These are phyloP conservation scores for Collybiopsis luxurians DNA, from an alignment of 768 basidiomycete genomes.

Conservation along the genomic window DNA sequence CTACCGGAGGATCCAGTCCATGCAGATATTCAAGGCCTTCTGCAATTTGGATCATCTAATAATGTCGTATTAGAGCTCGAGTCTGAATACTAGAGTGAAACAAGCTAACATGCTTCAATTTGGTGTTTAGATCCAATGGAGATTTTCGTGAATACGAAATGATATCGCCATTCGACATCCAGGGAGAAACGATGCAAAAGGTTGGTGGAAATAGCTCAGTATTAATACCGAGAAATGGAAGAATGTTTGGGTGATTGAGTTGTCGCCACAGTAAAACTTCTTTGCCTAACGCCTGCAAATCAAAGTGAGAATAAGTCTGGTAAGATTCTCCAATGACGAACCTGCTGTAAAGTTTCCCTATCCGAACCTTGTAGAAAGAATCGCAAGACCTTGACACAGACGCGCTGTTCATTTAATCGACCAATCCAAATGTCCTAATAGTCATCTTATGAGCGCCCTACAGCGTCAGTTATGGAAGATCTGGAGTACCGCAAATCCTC, in stretches of 20 bases:
- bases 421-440: slow-evolving; percentile 11
- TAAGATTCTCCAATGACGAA: background rate
- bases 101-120: background rate
- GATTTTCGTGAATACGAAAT: slow-evolving; percentile 18
- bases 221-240: slow-evolving; percentile 28
- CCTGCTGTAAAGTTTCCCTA: slow-evolving; percentile 1
- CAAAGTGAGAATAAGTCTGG: background rate
- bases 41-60: slow-evolving; percentile 27
- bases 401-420: background rate
- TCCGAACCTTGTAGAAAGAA: background rate
- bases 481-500: slow-evolving; percentile 4
- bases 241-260: slow-evolving; percentile 26
- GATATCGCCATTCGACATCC: slow-evolving; percentile 33
- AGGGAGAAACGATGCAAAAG: slow-evolving; percentile 34
- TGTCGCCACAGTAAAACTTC: slow-evolving; percentile 27
- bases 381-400: slow-evolving; percentile 12
- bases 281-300: slow-evolving; percentile 13
- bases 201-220: slow-evolving; percentile 12
- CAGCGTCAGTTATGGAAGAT: too few species aligned
- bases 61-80: slow-evolving; percentile 10
- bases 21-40: slow-evolving; percentile 37
- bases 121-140: slow-evolving; percentile 18
- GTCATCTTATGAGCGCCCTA: too few species aligned
- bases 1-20: slow-evolving; percentile 32
- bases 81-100: slow-evolving; percentile 24